Evolutionary conservation across 768 basidiomycete genomes (phyloP), one percentile per base, ranked within the genome.

Genomic region (Lyophyllum semitale): DNA sequence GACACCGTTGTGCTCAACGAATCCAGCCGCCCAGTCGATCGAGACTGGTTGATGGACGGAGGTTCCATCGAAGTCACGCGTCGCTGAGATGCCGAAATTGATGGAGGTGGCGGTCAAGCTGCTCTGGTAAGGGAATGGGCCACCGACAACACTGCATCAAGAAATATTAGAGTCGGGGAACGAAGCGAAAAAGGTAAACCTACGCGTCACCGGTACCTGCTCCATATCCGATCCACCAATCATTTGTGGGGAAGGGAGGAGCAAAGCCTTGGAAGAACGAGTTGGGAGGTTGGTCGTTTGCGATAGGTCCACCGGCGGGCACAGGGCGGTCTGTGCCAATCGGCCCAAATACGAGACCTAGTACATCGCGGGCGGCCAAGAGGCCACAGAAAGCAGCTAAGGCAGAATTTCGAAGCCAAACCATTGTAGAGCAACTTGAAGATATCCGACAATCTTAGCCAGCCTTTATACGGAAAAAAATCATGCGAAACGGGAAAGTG

Each of bases 171-270:
- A 18, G 18, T 13, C 22, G 32, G 6, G 1, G 17, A 30, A 22
- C 44, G 20, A 25, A 20, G 15, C 5, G 51, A 40, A 37, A 26
- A 32, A 33, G 20, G 8, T 15, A 20, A 25, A 59, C 66, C 57
- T 54, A 66, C 66, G 56, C 58, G 59, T 59, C 61, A 23, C 58
- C 67, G 18, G 60, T 63, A 20, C 60, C 62, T 7, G 69, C 68
- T 23, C 64, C 68, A 56, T 64, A 73, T 23, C 67, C 71, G 9
- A 68, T 64, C 71, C 71, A 73, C 71, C 71, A 73, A 49, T 67
- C 67, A 30, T 70, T 71, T 15, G 71, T 73, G 17, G 71, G 70
- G 47, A 64, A 73, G 1, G 71, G 70, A 22, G 70, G 69, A 37
- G 63, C 59, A 57, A 64, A 68, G 26, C 66, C 70, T 50, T 68